phyloP scores from a whole-genome alignment of 1,284 basidiomycete species.

The Apiotrichum akiyoshidainum region DNA sequence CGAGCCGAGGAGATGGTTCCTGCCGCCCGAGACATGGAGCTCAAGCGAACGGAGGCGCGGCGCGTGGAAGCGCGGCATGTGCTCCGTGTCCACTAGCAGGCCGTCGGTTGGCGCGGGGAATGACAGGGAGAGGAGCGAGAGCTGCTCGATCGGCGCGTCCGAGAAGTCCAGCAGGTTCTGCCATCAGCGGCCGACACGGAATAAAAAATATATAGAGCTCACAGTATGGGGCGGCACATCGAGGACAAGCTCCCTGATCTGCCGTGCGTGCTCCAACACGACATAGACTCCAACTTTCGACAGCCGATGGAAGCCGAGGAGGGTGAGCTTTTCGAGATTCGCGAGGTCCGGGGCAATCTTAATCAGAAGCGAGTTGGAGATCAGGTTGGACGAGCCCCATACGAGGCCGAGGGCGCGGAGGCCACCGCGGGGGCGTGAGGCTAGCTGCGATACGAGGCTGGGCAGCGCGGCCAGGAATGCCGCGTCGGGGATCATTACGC shows the following conservation, averaged over 20 bases:
- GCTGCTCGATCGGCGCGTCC: conserved; percentile 17
- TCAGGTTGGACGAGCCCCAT: conserved; percentile 31
- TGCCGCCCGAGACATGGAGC: conserved; percentile 30
- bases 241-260: conserved; percentile 41
- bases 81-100: conserved; percentile 10
- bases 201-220: too few species aligned
- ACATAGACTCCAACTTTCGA: conserved; percentile 34
- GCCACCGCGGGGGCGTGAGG: conserved; percentile 24
- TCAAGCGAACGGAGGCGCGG: conserved; percentile 31
- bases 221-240: conserved; percentile 41
- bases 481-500: conserved; percentile 48
- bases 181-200: not conserved
- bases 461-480: conserved; percentile 27
- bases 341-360: conserved; percentile 29
- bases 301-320: conserved; percentile 42
- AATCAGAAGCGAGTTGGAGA: conserved; percentile 38
- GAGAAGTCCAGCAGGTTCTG: conserved; percentile 34
- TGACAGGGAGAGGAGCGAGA: conserved; percentile 34
- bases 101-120: conserved; percentile 22
- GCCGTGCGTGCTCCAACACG: conserved; percentile 28
- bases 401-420: conserved; percentile 41
- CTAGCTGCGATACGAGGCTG: conserved; percentile 23
- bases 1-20: not conserved
- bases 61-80: conserved; percentile 32
- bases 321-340: conserved; percentile 32